Base-by-base conservation (phyloP, 129 eudicot species). In the Flaveria ramosissima region DNA sequence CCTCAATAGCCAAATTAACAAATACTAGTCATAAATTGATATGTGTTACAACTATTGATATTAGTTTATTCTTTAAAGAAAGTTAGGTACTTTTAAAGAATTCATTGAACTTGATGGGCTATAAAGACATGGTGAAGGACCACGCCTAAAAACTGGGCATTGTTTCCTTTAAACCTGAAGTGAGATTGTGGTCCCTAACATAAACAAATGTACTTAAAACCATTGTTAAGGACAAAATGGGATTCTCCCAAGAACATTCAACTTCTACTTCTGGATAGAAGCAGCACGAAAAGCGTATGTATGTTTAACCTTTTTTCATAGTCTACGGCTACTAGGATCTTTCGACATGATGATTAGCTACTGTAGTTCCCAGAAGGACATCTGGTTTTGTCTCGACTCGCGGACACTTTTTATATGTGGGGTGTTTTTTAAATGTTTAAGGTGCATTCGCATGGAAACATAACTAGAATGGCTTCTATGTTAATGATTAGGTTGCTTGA, bases 231-330 rank as follows among this genome's bases (percentile, higher is more conserved):
- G 66, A 83, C 89, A 75, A 19, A 68, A 47, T 30, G 87, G 82
- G 95, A 68, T 82, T 80, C 85, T 77, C 91, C 86, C 95, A 84
- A 86, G 89, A 89, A 77, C 63, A 80, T 80, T 85, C 83, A 79
- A 77, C 90, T 81, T 72, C 91, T 48, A 73, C 68, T 65, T 69
- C 62, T 23, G 76, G 83, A 81, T 68, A 45, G 16, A 76, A 74
- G 26, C 5, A 72, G 75, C 78, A 64, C 60, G 79, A 77, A 82
- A 84, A 82, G 86, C 77, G 71, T 70, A 39, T 77, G 69, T 68
- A 41, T 47, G 70, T 80, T 53, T 68, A 74, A 68, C 75, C 72
- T 57, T 83, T 76, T 72, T 51, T 74, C 72, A 46, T 80, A 67
- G 84, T 79, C 68, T 76, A 76, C 57, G 80, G 61, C 72, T 74